Percentiles rank a stretch among this genome's conserved stretches.
phyloP scores from a whole-genome alignment of 441 rosid species.

The Corymbia citriodora region DNA sequence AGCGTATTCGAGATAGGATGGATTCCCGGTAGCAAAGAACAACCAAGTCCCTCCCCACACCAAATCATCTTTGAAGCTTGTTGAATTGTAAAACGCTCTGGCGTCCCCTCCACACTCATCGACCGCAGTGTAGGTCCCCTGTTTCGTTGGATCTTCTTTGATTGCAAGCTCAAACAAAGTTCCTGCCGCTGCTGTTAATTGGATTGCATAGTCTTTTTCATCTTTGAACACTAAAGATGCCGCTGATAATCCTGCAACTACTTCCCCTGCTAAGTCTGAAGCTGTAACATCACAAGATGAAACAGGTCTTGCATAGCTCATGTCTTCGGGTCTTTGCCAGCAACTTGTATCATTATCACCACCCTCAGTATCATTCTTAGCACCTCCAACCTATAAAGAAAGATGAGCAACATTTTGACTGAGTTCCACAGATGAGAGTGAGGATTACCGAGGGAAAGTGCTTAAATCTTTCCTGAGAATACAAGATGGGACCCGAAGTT shows the following conservation, averaged over 20 bases:
- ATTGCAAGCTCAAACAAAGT: slow-evolving; percentile 24
- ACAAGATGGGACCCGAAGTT: slow-evolving; percentile 17
- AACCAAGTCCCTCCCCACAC: slow-evolving; percentile 62
- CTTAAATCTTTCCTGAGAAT: slow-evolving; percentile 51
- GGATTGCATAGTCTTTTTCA: slow-evolving; percentile 22
- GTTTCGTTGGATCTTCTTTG: slow-evolving; percentile 13
- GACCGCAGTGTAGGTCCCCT: slow-evolving; percentile 23
- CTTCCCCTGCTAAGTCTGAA: slow-evolving; percentile 54
- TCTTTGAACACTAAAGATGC: slow-evolving; percentile 51
- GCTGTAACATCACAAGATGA: slow-evolving; percentile 32
- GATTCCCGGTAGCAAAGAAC: slow-evolving; percentile 48
- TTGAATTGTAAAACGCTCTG: slow-evolving; percentile 34
- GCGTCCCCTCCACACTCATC: slow-evolving; percentile 44
- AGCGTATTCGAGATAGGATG: slow-evolving; percentile 37
- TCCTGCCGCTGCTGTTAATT: slow-evolving; percentile 23
- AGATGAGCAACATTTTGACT: not conserved
- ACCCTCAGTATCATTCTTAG: slow-evolving; percentile 14
- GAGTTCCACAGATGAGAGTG: not conserved
- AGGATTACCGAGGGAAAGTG: not conserved
- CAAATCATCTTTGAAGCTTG: slow-evolving; percentile 45
- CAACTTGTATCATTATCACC: slow-evolving; percentile 31
- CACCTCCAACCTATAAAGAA: slow-evolving; percentile 41
- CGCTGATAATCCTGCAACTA: slow-evolving; percentile 47
- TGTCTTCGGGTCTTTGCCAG: slow-evolving; percentile 72
- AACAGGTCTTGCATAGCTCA: slow-evolving; percentile 37